Conservation (phyloP, 1,284 basidiomycete species). For the Microbotryum intermedium region DNA sequence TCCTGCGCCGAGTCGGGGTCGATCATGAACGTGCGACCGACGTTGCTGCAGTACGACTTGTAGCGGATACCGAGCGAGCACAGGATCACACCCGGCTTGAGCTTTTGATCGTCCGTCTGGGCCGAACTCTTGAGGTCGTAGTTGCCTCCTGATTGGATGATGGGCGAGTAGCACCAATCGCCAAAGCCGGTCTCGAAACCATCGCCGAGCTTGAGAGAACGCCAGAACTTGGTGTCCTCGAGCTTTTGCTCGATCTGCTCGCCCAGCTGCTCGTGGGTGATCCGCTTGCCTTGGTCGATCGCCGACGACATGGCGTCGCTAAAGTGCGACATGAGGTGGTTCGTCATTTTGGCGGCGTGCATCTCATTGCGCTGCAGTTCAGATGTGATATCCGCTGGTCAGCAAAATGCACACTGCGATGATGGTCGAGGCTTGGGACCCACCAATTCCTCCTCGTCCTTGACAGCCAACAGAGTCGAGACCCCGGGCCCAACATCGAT, state of each 20-base stretch:
- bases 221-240: constrained; percentile 58
- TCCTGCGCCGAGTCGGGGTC: constrained; percentile 92
- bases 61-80: constrained; percentile 84
- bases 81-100: constrained; percentile 83
- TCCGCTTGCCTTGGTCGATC: constrained; percentile 81
- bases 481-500: constrained; percentile 70
- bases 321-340: constrained; percentile 75
- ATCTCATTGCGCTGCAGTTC: constrained; percentile 60
- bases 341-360: constrained; percentile 68
- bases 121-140: constrained; percentile 85
- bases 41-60: constrained; percentile 84
- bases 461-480: constrained; percentile 70
- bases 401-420: not conserved
- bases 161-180: constrained; percentile 90
- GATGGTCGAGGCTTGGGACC: constrained; percentile 34
- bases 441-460: constrained; percentile 85
- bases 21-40: constrained; percentile 88
- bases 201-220: constrained; percentile 51
- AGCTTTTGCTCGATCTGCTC: constrained; percentile 75
- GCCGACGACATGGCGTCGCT: constrained; percentile 85
- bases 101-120: constrained; percentile 70
- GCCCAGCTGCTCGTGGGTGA: constrained; percentile 77
- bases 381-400: not conserved
- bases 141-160: constrained; percentile 84
- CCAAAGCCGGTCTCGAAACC: constrained; percentile 70